Percentiles rank a stretch among this genome's conserved stretches.
Conservation (phyloP, 495 filamentous ascomycete species). For the Chaetomium cochliodes region DNA sequence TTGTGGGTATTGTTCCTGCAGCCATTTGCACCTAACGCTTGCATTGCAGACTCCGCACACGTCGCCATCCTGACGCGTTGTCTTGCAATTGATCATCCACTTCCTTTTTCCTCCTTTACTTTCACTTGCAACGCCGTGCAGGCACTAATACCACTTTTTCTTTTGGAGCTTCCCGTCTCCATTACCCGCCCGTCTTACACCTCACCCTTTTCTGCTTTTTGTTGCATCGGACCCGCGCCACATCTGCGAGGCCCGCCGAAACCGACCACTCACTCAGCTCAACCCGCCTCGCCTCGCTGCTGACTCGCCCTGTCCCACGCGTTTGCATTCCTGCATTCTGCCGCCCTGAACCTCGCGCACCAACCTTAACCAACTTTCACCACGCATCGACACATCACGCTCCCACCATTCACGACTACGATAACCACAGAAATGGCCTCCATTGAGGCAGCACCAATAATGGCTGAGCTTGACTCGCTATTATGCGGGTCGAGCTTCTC, state of each 20-base stretch:
- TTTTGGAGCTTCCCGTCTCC: neutral
- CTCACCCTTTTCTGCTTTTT: slow-evolving; percentile 15
- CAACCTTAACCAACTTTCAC: neutral
- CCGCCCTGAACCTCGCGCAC: neutral
- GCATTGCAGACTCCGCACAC: slow-evolving; percentile 12
- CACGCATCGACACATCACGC: neutral
- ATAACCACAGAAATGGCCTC: slow-evolving; percentile 11
- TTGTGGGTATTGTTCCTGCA: slow-evolving; percentile 19
- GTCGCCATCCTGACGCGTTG: slow-evolving; percentile 16
- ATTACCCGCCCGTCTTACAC: neutral
- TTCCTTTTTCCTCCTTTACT: neutral
- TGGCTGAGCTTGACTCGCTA: slow-evolving; percentile 26
- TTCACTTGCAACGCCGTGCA: neutral
- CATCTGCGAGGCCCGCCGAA: slow-evolving; percentile 18
- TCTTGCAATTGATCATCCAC: slow-evolving; percentile 7
- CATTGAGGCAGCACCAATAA: slow-evolving; percentile 25
- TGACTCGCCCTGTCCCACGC: slow-evolving; percentile 19
- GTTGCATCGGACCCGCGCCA: slow-evolving; percentile 19
- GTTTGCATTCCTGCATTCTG: slow-evolving; percentile 17
- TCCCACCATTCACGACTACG: neutral
- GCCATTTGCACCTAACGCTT: neutral
- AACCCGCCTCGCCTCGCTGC: slow-evolving; percentile 16
- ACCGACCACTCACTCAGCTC: slow-evolving; percentile 11
- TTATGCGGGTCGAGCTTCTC: slow-evolving; percentile 36
- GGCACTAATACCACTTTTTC: neutral